Evolutionary conservation across 139 green algal species (phyloP), one percentile per base, ranked within the genome.

Genomic region (Nannochloris sp.): DNA sequence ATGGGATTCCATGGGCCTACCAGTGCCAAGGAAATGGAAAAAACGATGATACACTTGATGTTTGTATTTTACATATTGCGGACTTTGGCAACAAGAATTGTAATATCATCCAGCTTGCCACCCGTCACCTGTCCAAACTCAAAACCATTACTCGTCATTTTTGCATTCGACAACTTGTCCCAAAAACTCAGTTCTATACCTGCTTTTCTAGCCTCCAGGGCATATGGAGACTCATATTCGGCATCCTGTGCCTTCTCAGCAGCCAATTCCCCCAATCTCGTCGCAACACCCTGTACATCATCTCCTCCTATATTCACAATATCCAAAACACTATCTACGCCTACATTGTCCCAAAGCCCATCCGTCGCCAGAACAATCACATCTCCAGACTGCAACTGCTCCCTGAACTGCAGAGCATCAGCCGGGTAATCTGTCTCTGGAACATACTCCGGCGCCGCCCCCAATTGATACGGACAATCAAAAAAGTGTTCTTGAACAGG

Each of bases 341-440:
- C 96, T 11, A 97, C 79, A 79, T 99, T 99, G 78, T 99, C 94
- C 69, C 90, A 97, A 57, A 98, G 73, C 5, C 94, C 94, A 73
- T 99, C 94, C 2, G 86, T 96, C 56, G 77, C 93, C 19, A 88
- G 27, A 16, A 98, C 73, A 1, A 99, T 64, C 8, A 95, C 70
- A 68, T 99, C 94, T 1, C 92, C 93, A 8, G 75, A 70, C 75
- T 70, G 70, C 12, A 95, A 67, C 2, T 64, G 24, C 11, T 95
- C 61, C 63, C 70, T 46, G 24, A 60, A 73, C 59, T 81, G 69
- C 64, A 77, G 60, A 3, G 78, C 76, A 54, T 69, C 55, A 18
- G 59, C 53, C 21, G 74, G 66, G 23, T 70, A 44, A 67, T 90
- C 78, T 21, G 68, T 75, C 16, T 48, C 50, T 3, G 56, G 18